Conservation (phyloP, 1,139 yeast genomes). For the Meyerozyma carpophila region DNA sequence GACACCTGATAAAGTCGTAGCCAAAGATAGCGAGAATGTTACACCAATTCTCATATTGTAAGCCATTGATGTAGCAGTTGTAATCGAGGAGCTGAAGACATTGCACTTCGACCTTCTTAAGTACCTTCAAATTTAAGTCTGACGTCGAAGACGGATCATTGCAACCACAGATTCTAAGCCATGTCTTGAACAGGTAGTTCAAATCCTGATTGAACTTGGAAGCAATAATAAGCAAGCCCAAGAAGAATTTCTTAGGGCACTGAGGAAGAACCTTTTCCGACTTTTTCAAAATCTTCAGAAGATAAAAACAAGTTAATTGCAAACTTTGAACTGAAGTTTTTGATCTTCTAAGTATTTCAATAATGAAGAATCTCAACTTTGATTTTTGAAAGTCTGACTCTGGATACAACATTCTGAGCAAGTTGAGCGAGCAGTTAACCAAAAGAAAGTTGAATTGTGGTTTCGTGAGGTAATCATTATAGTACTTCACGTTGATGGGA, state of each 20-base stretch:
- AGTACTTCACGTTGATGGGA: constrained; percentile 39
- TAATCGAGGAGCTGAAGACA: constrained; percentile 52
- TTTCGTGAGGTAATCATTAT: constrained; percentile 35
- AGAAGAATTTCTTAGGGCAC: constrained; percentile 63
- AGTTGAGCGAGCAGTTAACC: constrained; percentile 32
- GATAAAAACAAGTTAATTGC: constrained; percentile 62
- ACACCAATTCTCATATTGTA: constrained; percentile 53
- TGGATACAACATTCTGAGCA: constrained; percentile 31
- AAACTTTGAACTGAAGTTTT: constrained; percentile 61
- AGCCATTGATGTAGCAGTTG: constrained; percentile 46
- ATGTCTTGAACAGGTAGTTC: constrained; percentile 63
- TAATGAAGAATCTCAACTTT: constrained; percentile 42
- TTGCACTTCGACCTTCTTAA: constrained; percentile 50
- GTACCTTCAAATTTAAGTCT: constrained; percentile 29
- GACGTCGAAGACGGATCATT: constrained; percentile 8
- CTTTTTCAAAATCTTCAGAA: constrained; percentile 39
- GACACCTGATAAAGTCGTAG: constrained; percentile 31
- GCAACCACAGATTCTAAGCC: constrained; percentile 73
- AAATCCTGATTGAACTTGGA: constrained; percentile 72
- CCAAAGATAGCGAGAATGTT: constrained; percentile 40
- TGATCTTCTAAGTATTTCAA: constrained; percentile 65
- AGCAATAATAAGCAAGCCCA: constrained; percentile 63
- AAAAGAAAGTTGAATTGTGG: constrained; percentile 37
- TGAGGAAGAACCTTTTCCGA: constrained; percentile 12
- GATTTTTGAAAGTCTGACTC: constrained; percentile 1